These are phyloP conservation scores for Phaeosphaeriaceae sp. DNA, from an alignment of 2,329 filamentous ascomycete species.

Conservation along the genomic window DNA sequence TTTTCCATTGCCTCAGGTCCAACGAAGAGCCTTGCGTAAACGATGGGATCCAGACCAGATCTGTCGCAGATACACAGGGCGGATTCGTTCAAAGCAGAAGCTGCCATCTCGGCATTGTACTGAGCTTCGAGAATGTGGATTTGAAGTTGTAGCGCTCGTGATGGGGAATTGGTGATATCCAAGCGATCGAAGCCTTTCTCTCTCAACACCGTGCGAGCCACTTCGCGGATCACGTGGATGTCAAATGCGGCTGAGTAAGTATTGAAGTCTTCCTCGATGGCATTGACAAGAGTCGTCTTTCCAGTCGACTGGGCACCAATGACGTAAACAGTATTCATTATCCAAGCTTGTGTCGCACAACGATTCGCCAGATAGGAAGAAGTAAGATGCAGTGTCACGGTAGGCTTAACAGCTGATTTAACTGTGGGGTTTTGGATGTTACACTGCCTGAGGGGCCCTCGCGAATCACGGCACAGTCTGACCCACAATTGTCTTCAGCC, in stretches of 20 bases:
- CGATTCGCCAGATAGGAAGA: neutral
- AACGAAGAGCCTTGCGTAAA: conserved; percentile 47
- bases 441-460: too few species aligned
- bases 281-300: conserved; percentile 53
- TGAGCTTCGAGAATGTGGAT: conserved; percentile 50
- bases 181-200: conserved; percentile 41
- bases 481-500: neutral
- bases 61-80: conserved; percentile 53
- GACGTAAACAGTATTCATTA: conserved; percentile 47
- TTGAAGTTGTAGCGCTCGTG: conserved; percentile 46
- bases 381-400: neutral
- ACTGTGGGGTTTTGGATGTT: too few species aligned
- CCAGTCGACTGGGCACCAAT: conserved; percentile 56
- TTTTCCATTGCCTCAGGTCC: conserved; percentile 26
- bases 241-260: neutral
- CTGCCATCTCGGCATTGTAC: conserved; percentile 34
- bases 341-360: neutral
- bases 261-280: conserved; percentile 33
- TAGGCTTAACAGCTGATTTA: too few species aligned
- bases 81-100: neutral
- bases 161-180: conserved; percentile 41
- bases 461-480: too few species aligned
- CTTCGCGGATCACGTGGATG: conserved; percentile 43
- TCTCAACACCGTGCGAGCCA: conserved; percentile 47
- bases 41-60: conserved; percentile 53